Evolutionary conservation across 148 eudicot species (phyloP), one percentile per base, ranked within the genome.

Genomic region (Gaultheria prostrata): DNA sequence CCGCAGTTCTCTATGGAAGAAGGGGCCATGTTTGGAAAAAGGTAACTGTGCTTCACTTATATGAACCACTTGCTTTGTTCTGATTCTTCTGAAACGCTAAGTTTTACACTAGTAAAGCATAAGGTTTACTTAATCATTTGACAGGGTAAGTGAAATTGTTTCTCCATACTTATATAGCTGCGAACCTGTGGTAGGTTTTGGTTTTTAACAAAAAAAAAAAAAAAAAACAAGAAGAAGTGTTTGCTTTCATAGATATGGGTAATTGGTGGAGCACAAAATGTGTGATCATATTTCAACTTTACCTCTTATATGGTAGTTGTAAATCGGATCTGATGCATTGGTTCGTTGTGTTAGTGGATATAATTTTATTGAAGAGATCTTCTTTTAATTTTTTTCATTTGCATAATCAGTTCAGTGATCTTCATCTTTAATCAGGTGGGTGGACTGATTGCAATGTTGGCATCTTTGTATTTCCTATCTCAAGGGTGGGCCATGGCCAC

Each of bases 401-500:
- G n/a, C 48, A 63, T 84, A 65, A 51, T 28, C 26, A 65, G 78
- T 67, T 80, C 3, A 35, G 45, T 82, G 49, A 70, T 78, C 56
- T 50, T 79, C 65, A n/a, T 81, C 78, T 82, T 83, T 73, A 46
- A 84, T 82, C 88, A 94, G 98, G 94, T 93, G 65, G 98, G 97
- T 77, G 99, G 99, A 65, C 93, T 97, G 78, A 33, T 92, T 80
- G 97, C 97, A 50, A 94, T 97, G 97, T 65, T 94, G 82, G 92
- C 92, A 82, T 89, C 99, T 12, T 90, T 94, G 82, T 96, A 94
- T 90, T 89, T 96, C 83, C 85, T 96, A 80, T 94, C 99, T 82
- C 93, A 91, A 88, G 99, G 99, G 85, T 97, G 99, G 99, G 93
- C 99, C 85, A 93, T 82, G 86, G 95, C 94, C 69, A 86, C 99